A percentile compares a stretch with the other conserved stretches of the same genome.
Conservation (phyloP, 2,329 filamentous ascomycete genomes). For the Cercospora sesami region DNA sequence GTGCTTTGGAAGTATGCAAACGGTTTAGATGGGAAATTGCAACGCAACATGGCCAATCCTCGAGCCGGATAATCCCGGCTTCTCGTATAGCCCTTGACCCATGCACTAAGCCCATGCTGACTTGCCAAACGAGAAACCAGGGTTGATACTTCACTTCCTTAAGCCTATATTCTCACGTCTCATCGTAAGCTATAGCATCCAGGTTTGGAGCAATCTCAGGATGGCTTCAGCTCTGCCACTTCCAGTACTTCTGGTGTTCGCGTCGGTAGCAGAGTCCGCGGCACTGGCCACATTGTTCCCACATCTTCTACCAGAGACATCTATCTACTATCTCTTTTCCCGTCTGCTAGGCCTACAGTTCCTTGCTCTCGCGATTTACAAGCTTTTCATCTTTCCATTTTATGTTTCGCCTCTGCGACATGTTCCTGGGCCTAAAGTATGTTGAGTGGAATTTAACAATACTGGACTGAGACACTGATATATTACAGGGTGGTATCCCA, state of each 20-base stretch:
- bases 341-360: slow-evolving; percentile 22
- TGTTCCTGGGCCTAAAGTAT: slow-evolving; percentile 37
- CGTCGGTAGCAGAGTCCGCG: not conserved
- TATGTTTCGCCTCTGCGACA: slow-evolving; percentile 44
- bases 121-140: not conserved
- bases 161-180: not conserved
- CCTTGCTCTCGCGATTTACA: slow-evolving; percentile 19
- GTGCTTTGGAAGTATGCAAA: too few relatives aligned
- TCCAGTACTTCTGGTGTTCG: not conserved
- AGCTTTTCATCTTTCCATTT: slow-evolving; percentile 39
- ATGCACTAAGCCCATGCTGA: not conserved
- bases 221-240: not conserved
- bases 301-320: not conserved
- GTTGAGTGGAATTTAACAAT: not conserved
- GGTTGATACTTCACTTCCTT: not conserved
- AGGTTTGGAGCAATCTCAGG: too few relatives aligned
- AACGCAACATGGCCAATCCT: not conserved
- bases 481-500: slow-evolving; percentile 23
- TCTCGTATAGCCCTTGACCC: not conserved
- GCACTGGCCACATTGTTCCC: not conserved
- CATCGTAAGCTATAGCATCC: not conserved
- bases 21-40: too few relatives aligned
- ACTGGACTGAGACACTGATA: slow-evolving; percentile 7
- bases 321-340: slow-evolving; percentile 16
- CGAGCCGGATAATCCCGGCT: not conserved